Percentiles rank a stretch among this genome's conserved stretches.
These are phyloP conservation scores for Entonaema liquescens DNA, from an alignment of 495 filamentous ascomycete species.

Conservation along the genomic window DNA sequence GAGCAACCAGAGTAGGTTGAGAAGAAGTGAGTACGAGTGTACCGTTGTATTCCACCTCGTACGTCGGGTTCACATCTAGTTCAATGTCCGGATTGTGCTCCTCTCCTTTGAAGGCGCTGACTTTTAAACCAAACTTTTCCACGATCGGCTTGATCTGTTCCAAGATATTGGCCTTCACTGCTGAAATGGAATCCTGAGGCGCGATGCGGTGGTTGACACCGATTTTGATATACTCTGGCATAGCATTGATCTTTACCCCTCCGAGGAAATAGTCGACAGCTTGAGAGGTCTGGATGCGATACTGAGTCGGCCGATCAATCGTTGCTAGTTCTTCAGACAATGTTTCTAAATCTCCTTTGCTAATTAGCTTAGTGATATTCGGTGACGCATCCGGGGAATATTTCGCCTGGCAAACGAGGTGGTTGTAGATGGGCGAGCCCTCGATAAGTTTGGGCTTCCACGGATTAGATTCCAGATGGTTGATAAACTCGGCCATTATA, in stretches of 20 bases:
- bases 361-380: slow-evolving; percentile 46
- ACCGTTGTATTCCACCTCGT: slow-evolving; percentile 62
- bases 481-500: slow-evolving; percentile 68
- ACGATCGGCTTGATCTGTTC: slow-evolving; percentile 61
- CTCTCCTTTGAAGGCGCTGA: slow-evolving; percentile 56
- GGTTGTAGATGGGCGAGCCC: slow-evolving; percentile 50
- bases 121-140: slow-evolving; percentile 61
- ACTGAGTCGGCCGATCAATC: slow-evolving; percentile 60
- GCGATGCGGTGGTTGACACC: slow-evolving; percentile 73
- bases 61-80: slow-evolving; percentile 55
- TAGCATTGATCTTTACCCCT: slow-evolving; percentile 68
- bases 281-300: slow-evolving; percentile 69
- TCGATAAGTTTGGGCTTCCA: slow-evolving; percentile 54
- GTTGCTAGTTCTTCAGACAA: slow-evolving; percentile 65
- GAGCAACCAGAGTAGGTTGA: slow-evolving; percentile 59
- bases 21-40: slow-evolving; percentile 56
- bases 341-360: slow-evolving; percentile 64
- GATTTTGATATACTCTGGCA: slow-evolving; percentile 68
- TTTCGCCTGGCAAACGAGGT: slow-evolving; percentile 60
- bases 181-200: slow-evolving; percentile 62
- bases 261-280: slow-evolving; percentile 52
- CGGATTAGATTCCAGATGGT: slow-evolving; percentile 66
- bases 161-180: slow-evolving; percentile 60
- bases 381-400: slow-evolving; percentile 44
- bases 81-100: slow-evolving; percentile 52